Conservation (phyloP, 768 basidiomycete species). For the Calocera cornea region DNA sequence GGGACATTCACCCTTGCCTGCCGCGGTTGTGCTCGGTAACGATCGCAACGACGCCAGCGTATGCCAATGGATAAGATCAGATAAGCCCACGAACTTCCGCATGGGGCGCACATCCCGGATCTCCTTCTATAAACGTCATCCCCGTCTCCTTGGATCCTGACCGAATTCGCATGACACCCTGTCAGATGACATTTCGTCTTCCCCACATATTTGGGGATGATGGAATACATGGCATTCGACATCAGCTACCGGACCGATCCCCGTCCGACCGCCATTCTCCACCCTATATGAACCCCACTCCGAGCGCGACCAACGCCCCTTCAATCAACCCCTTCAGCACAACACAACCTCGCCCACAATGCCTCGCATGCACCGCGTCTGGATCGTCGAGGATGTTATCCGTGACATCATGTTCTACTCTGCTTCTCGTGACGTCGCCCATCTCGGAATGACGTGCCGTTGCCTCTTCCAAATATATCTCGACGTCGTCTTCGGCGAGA, state of each 20-base stretch:
- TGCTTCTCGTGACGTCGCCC: neutral
- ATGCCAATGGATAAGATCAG: constrained; percentile 1
- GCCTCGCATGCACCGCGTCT: neutral
- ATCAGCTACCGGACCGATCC: neutral
- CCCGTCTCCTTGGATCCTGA: neutral
- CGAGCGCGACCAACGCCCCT: neutral
- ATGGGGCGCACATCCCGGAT: neutral
- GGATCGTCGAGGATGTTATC: constrained; percentile 4
- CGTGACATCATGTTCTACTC: constrained; percentile 1
- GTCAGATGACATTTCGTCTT: neutral
- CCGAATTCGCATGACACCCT: neutral
- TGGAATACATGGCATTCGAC: neutral
- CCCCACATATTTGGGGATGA: neutral
- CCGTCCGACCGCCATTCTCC: neutral
- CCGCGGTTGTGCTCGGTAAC: neutral
- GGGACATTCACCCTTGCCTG: neutral
- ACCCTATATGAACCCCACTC: neutral
- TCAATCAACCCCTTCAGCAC: too few species aligned
- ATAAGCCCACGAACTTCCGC: neutral
- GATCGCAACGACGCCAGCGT: neutral
- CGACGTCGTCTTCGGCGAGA: neutral
- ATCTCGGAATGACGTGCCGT: neutral
- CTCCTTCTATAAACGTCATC: constrained; percentile 1
- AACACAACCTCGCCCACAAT: neutral
- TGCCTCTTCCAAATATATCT: constrained; percentile 5